Percentiles rank a stretch among this genome's conserved stretches.
Conservation (phyloP, 1,284 basidiomycete species). For the Pascua sp. region DNA sequence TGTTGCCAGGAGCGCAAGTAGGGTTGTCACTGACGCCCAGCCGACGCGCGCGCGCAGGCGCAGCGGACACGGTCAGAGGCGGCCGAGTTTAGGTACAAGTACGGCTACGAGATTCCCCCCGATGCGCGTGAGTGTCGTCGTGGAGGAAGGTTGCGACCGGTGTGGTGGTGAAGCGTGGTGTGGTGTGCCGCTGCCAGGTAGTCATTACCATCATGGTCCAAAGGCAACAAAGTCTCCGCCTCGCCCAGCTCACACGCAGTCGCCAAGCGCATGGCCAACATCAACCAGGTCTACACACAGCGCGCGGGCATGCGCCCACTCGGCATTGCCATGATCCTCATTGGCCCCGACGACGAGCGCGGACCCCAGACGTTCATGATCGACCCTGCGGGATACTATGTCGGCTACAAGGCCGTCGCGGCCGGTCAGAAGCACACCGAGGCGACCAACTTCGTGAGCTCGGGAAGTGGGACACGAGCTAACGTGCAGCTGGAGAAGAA, state of each 20-base stretch:
- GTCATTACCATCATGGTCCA: not conserved
- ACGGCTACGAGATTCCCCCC: constrained; percentile 95
- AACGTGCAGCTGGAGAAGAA: constrained; percentile 77
- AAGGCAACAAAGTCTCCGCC: too few relatives aligned
- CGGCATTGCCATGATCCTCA: constrained; percentile 95
- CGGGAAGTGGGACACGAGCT: not conserved
- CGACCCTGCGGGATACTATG: constrained; percentile 97
- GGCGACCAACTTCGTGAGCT: constrained; percentile 80
- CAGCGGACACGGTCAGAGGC: constrained; percentile 84
- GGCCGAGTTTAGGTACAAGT: constrained; percentile 92
- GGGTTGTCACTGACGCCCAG: constrained; percentile 50
- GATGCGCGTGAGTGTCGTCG: constrained; percentile 60
- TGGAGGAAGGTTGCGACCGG: not conserved
- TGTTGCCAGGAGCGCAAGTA: not conserved
- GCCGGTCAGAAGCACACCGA: constrained; percentile 98
- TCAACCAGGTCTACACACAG: constrained; percentile 99
- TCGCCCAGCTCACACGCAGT: constrained; percentile 47
- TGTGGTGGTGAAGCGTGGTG: not conserved
- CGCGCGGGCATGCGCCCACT: constrained; percentile 95
- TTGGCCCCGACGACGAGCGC: constrained; percentile 82
- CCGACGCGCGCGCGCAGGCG: constrained; percentile 91
- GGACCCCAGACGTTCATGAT: constrained; percentile 97
- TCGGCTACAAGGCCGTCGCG: constrained; percentile 95
- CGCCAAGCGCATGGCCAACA: constrained; percentile 90
- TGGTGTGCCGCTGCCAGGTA: not conserved